Conservation (phyloP, 768 basidiomycete genomes). For the Russula griseocarnosa region DNA sequence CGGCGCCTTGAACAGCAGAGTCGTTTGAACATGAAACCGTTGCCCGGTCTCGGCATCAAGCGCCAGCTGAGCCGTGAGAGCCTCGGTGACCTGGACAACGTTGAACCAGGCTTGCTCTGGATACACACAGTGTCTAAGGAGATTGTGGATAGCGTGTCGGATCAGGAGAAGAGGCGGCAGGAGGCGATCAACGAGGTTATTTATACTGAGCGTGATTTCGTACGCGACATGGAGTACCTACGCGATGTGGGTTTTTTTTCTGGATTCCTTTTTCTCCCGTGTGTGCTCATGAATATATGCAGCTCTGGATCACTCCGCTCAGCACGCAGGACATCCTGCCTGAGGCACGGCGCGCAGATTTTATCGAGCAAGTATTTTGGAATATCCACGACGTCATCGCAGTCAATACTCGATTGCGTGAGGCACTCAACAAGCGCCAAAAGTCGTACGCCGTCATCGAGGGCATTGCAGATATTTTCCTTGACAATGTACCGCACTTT, state of each 20-base stretch:
- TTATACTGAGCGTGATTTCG: slow-evolving; percentile 95
- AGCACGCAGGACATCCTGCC: slow-evolving; percentile 76
- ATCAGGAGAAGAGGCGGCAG: slow-evolving; percentile 90
- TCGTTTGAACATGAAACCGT: slow-evolving; percentile 87
- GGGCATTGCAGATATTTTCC: slow-evolving; percentile 83
- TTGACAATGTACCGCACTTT: slow-evolving; percentile 84
- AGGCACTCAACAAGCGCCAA: slow-evolving; percentile 91
- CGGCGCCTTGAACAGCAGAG: slow-evolving; percentile 92
- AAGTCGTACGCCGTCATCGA: slow-evolving; percentile 93
- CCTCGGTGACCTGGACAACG: slow-evolving; percentile 61
- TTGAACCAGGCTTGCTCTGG: slow-evolving; percentile 87
- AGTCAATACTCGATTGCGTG: slow-evolving; percentile 88
- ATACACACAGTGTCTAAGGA: slow-evolving; percentile 95
- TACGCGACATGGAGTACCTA: slow-evolving; percentile 95
- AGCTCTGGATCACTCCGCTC: slow-evolving; percentile 86
- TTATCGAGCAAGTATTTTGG: slow-evolving; percentile 96
- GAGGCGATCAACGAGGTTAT: slow-evolving; percentile 98
- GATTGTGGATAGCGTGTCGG: slow-evolving; percentile 87
- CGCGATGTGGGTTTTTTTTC: slow-evolving; percentile 64
- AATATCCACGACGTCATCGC: slow-evolving; percentile 91
- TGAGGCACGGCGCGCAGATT: slow-evolving; percentile 68
- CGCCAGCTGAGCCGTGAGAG: slow-evolving; percentile 77
- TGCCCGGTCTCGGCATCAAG: slow-evolving; percentile 70
- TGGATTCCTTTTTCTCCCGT: background rate
- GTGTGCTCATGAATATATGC: slow-evolving; percentile 3